Percentiles rank a stretch among this genome's conserved stretches.
phyloP scores from a whole-genome alignment of 441 rosid species.

The Populus tomentosa region DNA sequence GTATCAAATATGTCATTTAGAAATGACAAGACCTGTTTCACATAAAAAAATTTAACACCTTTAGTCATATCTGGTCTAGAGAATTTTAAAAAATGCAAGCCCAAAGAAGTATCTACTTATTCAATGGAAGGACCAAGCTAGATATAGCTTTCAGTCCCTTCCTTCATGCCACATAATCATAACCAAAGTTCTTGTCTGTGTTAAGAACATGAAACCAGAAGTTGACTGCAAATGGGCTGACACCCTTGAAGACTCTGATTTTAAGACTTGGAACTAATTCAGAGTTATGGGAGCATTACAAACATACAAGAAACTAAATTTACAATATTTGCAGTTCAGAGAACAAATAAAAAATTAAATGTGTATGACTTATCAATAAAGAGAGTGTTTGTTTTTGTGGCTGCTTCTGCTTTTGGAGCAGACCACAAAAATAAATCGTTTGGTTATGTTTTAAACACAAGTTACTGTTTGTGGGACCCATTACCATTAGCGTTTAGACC shows the following conservation, averaged over 20 bases:
- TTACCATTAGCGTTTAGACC: too few relatives aligned
- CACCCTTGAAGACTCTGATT: background rate
- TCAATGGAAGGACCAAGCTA: too few relatives aligned
- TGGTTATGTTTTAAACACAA: too few relatives aligned
- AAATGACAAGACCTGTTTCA: slow-evolving; percentile 71
- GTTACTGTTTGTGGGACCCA: too few relatives aligned
- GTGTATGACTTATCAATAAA: background rate
- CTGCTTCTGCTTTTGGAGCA: too few relatives aligned
- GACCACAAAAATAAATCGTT: too few relatives aligned
- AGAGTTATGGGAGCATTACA: background rate
- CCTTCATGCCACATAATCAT: background rate
- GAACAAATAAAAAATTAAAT: background rate
- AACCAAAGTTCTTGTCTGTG: background rate
- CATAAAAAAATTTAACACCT: slow-evolving; percentile 13
- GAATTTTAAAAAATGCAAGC: background rate
- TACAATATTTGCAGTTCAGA: background rate
- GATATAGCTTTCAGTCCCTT: background rate
- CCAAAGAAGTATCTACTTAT: background rate
- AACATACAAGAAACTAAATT: background rate
- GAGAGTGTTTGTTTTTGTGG: too few relatives aligned
- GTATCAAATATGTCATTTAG: slow-evolving; percentile 91
- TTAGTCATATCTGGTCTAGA: background rate
- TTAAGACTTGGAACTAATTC: background rate
- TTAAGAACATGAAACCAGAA: background rate
- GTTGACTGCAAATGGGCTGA: background rate